Conservation (phyloP, 2,329 filamentous ascomycete genomes). For the Sclerotinia nivalis region DNA sequence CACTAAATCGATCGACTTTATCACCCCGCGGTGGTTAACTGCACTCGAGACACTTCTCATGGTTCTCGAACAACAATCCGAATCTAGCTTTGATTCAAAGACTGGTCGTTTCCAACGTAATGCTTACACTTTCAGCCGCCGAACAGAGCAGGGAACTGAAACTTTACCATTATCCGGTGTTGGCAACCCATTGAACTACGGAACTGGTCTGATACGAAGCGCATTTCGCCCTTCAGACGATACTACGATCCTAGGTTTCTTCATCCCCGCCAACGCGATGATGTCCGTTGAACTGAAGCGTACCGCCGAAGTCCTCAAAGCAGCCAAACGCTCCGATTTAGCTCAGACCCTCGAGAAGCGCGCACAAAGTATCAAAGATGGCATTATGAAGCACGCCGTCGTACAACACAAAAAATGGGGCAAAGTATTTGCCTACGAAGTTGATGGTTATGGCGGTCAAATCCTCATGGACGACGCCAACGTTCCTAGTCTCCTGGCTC, state of each 20-base stretch:
- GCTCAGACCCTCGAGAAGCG: slow-evolving; percentile 58
- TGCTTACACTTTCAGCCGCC: slow-evolving; percentile 82
- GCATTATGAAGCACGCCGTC: slow-evolving; percentile 82
- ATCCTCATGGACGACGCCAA: slow-evolving; percentile 92
- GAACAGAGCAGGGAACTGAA: slow-evolving; percentile 81
- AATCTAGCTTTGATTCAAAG: slow-evolving; percentile 73
- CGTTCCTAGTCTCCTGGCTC: slow-evolving; percentile 74
- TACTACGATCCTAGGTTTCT: slow-evolving; percentile 89
- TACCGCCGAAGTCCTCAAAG: slow-evolving; percentile 67
- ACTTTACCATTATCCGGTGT: slow-evolving; percentile 79
- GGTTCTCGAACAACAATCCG: slow-evolving; percentile 76
- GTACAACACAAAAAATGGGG: slow-evolving; percentile 74
- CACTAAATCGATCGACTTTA: slow-evolving; percentile 74
- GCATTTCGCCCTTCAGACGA: slow-evolving; percentile 96
- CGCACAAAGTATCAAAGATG: slow-evolving; percentile 66
- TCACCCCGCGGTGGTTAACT: slow-evolving; percentile 74
- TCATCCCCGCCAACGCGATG: slow-evolving; percentile 95
- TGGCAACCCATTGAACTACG: slow-evolving; percentile 86
- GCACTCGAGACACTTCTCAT: slow-evolving; percentile 74
- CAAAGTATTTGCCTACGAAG: slow-evolving; percentile 81
- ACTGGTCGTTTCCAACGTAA: slow-evolving; percentile 68
- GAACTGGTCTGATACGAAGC: slow-evolving; percentile 82
- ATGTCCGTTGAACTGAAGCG: slow-evolving; percentile 86
- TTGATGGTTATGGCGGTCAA: slow-evolving; percentile 80
- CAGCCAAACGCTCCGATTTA: slow-evolving; percentile 54